Evolutionary conservation across 1,284 basidiomycete genomes (phyloP).

Genomic region (Coniferiporia sulphurascens): DNA sequence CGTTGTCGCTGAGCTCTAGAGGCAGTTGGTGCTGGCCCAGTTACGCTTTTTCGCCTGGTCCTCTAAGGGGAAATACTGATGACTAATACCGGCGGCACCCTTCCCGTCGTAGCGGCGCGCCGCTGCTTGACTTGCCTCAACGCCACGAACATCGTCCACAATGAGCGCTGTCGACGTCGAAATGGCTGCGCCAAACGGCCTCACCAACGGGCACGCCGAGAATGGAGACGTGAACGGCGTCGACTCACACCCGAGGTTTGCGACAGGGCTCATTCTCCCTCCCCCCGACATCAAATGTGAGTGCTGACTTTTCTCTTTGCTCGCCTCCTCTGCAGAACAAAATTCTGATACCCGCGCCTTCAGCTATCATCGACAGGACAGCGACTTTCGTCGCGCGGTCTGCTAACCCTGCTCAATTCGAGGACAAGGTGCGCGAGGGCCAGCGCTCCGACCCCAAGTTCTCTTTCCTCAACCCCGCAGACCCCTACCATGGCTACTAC

Average conservation of each 20-base stretch:
- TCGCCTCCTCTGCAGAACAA: not conserved
- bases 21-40: too few species aligned
- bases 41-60: too few species aligned
- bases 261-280: constrained; percentile 84
- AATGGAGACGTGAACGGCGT: constrained; percentile 37
- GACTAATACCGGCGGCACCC: too few species aligned
- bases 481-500: constrained; percentile 98
- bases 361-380: constrained; percentile 94
- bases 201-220: constrained; percentile 32
- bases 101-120: too few species aligned
- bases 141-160: not conserved
- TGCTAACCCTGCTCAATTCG: constrained; percentile 83
- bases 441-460: constrained; percentile 95
- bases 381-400: constrained; percentile 91
- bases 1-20: not conserved
- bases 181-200: constrained; percentile 27
- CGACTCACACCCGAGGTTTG: constrained; percentile 50
- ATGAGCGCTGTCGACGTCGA: constrained; percentile 39
- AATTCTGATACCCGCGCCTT: not conserved
- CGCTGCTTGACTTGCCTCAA: not conserved
- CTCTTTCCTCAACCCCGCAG: constrained; percentile 90
- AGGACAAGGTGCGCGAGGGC: constrained; percentile 92
- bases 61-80: too few species aligned
- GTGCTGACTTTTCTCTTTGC: constrained; percentile 27
- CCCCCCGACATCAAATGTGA: constrained; percentile 89